Base-by-base conservation (phyloP, 2,329 filamentous ascomycete genomes). In the Penicillium griseofulvum region DNA sequence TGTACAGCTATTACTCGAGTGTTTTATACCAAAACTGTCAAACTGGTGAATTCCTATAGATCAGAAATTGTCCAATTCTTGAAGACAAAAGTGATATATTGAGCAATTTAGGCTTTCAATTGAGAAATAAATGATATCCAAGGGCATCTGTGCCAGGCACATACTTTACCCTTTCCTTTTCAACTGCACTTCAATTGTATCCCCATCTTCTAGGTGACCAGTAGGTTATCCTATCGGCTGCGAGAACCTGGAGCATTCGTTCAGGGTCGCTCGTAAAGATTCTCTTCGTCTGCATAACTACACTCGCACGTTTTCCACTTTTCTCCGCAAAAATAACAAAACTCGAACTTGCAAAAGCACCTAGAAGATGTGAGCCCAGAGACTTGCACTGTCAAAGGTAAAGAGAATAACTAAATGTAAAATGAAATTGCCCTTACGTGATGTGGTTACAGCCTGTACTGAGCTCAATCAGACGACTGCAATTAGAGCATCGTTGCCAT, bases 381-480 rank as follows among this genome's bases (percentile, higher is more conserved):
- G 0, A 1, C 12, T 16, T 26, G 8, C 17, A 14, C 34, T n/a
- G 8, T 36, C 11, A 28, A 28, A 26, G 7, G 11, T 17, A 4
- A 7, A 22, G 26, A 31, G 4, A 7, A 29, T 12, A 8, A 31
- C 16, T 1, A 22, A 24, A 17, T 9, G 5, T 17, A 2, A 47
- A 26, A 37, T n/a, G 14, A 34, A 28, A 49, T 22, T 8, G 3
- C 10, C 6, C 44, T 54, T 49, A 49, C 51, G 6, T 54, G 29
- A 54, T 54, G 10, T 54, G 51, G 33, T 36, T 19, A 36, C 51
- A 54, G 12, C 51, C 51, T 17, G 24, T 49, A 8, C 24, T 19
- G 14, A 49, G 51, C 37, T 54, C 51, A 36, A 49, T 49, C 37
- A 54, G 26, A 22, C 51, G 51, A 33, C 36, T 22, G 29, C 51